Evolutionary conservation across 345 rosid species (phyloP).

Genomic region (Geranium brycei): DNA sequence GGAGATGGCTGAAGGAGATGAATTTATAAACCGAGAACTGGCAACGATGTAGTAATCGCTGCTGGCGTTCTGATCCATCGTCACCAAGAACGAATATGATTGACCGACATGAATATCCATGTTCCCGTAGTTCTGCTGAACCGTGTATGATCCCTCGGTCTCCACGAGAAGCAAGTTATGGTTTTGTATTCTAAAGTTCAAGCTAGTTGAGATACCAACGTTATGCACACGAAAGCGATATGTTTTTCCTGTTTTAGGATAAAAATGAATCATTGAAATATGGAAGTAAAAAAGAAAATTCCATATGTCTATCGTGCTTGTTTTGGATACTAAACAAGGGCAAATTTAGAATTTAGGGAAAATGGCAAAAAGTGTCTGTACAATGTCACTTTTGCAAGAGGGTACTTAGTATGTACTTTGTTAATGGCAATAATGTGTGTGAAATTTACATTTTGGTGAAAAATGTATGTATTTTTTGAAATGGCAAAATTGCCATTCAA

Average conservation of each 20-base stretch:
- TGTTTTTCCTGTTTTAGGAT: slow-evolving; percentile 50
- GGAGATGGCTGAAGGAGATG: slow-evolving; percentile 37
- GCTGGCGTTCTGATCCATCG: slow-evolving; percentile 80
- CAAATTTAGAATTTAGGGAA: too few relatives aligned
- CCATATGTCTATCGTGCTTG: background rate
- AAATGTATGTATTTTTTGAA: too few relatives aligned
- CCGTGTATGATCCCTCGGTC: slow-evolving; percentile 89
- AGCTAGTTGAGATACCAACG: slow-evolving; percentile 69
- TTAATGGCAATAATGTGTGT: too few relatives aligned
- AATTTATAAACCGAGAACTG: slow-evolving; percentile 52
- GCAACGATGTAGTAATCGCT: slow-evolving; percentile 79
- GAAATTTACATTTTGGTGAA: too few relatives aligned
- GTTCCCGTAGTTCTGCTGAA: slow-evolving; percentile 62
- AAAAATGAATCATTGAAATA: slow-evolving; percentile 6
- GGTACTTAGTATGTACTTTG: too few relatives aligned
- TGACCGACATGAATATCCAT: slow-evolving; percentile 97
- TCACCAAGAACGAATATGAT: slow-evolving; percentile 78
- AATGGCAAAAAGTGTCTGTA: too few relatives aligned
- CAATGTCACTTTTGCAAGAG: too few relatives aligned
- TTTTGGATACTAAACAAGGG: too few relatives aligned
- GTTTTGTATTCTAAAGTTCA: slow-evolving; percentile 81
- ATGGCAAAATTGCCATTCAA: too few relatives aligned
- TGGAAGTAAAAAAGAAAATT: slow-evolving; percentile 2
- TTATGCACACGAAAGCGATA: slow-evolving; percentile 81
- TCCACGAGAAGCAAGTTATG: slow-evolving; percentile 82